A percentile compares a stretch with the other conserved stretches of the same genome.
These are phyloP conservation scores for Candida sp. DNA, from an alignment of 1,139 yeast genomes.

Conservation along the genomic window DNA sequence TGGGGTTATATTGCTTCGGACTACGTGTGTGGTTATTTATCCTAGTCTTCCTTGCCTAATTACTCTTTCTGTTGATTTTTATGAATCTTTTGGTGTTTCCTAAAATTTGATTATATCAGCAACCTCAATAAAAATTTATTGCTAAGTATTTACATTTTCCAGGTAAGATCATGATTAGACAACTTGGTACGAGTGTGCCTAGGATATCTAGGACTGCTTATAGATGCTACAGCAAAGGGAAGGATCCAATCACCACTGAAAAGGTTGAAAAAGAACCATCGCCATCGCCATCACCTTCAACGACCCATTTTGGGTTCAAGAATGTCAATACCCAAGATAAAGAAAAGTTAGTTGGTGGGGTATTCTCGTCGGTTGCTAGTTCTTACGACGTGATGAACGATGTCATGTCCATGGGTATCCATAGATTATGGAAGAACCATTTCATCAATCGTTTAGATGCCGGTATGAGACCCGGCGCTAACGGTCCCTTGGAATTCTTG, in stretches of 20 bases:
- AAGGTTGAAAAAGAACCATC: slow-evolving; percentile 1
- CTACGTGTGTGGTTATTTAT: too few relatives aligned
- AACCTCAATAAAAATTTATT: too few relatives aligned
- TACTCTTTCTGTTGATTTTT: too few relatives aligned
- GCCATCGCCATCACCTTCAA: slow-evolving; percentile 14
- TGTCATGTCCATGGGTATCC: slow-evolving; percentile 95
- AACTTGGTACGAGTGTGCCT: slow-evolving; percentile 4
- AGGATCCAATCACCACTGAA: not conserved
- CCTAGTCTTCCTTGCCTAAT: too few relatives aligned
- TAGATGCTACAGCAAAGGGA: slow-evolving; percentile 4
- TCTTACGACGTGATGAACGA: slow-evolving; percentile 97
- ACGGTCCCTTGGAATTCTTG: slow-evolving; percentile 74
- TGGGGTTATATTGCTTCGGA: too few relatives aligned
- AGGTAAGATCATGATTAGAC: too few relatives aligned
- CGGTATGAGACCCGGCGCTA: slow-evolving; percentile 86
- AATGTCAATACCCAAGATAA: slow-evolving; percentile 80
- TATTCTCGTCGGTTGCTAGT: slow-evolving; percentile 91
- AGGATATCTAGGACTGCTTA: slow-evolving; percentile 2
- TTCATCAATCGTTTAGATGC: slow-evolving; percentile 87
- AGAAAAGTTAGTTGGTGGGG: slow-evolving; percentile 84
- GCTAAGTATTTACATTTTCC: too few relatives aligned
- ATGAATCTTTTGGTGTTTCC: too few relatives aligned
- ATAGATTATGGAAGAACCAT: slow-evolving; percentile 92
- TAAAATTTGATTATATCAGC: too few relatives aligned
- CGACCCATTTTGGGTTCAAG: slow-evolving; percentile 92